A percentile compares a stretch with the other conserved stretches of the same genome.
Conservation (phyloP, 345 rosid genomes). For the Citrus inodora region DNA sequence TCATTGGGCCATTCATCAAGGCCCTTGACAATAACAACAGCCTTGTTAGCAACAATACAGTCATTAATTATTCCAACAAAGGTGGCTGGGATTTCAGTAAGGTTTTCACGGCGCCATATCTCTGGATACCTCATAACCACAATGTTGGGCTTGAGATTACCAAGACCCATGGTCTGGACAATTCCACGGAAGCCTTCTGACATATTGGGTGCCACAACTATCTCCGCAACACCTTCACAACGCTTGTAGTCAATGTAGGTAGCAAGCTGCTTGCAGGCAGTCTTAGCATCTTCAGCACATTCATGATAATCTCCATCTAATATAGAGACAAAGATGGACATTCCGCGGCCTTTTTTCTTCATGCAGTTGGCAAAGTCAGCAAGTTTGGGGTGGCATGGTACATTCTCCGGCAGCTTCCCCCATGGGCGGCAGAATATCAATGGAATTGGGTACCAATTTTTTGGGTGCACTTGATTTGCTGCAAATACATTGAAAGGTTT, state of each 20-base stretch:
- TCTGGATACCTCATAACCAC: conserved; percentile 99
- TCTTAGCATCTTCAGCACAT: conserved; percentile 92
- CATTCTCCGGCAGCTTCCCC: conserved; percentile 99
- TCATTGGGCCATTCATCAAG: conserved; percentile 99
- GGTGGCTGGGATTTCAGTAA: conserved; percentile 85
- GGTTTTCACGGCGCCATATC: conserved; percentile 96
- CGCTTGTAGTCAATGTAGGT: conserved; percentile 89
- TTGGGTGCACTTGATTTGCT: conserved; percentile 99
- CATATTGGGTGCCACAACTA: conserved; percentile 98
- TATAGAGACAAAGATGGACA: conserved; percentile 91
- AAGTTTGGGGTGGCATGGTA: conserved; percentile 97
- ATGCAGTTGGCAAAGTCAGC: conserved; percentile 98
- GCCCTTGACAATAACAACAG: conserved; percentile 97
- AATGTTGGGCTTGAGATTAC: conserved; percentile 95
- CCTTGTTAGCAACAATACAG: conserved; percentile 96
- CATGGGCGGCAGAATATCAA: conserved; percentile 97
- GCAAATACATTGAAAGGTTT: conserved; percentile 21
- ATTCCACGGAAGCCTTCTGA: conserved; percentile 95
- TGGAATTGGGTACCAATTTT: conserved; percentile 99
- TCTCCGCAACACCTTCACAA: conserved; percentile 99
- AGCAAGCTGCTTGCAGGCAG: conserved; percentile 78
- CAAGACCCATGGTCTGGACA: conserved; percentile 98
- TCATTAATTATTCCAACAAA: conserved; percentile 92
- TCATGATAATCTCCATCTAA: conserved; percentile 95
- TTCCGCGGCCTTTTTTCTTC: conserved; percentile 99